Base-by-base conservation (phyloP, 495 filamentous ascomycete species). In the Bacidia gigantensis region DNA sequence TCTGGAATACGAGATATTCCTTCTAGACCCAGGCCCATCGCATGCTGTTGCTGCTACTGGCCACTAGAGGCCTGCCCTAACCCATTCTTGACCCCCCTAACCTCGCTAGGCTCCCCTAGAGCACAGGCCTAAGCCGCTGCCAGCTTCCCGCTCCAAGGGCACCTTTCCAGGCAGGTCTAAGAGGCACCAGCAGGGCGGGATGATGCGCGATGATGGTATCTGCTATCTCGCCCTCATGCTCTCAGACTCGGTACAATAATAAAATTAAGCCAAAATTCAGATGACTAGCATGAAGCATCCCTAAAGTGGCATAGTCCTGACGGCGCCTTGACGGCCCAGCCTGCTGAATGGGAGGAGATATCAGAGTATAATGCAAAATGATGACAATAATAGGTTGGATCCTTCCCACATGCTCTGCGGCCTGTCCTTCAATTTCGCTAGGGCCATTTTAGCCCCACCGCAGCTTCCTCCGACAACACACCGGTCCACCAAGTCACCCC, bases 351-450 rank as follows among this genome's bases (percentile, higher is more conserved):
- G n/a, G n/a, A n/a, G n/a, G n/a, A n/a, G n/a, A n/a, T n/a, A n/a
- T n/a, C n/a, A n/a, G n/a, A n/a, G n/a, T n/a, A n/a, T n/a, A n/a
- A 48, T 48, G 46, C 46, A 29, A n/a, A 29, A 48, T 48, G 46
- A 48, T 48, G 46, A n/a, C n/a, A n/a, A n/a, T n/a, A n/a, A n/a
- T n/a, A n/a, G n/a, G n/a, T n/a, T 35, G 7, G 14, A 7, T 35
- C 29, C 29, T 35, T 14, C 29, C 7, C 7, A 35, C 29, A 35
- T 35, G n/a, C n/a, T 35, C 29, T 35, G 29, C 29, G 29, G 29
- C 7, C 18, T 39, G 40, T 50, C 48, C 48, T 24, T 50, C 48
- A 50, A 35, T 50, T 50, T 29, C 44, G 26, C 29, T 29, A 50
- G 10, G 18, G 11, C 29, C 26, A 25, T 11, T 12, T n/a, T 50